Evolutionary conservation across 1,284 basidiomycete genomes (phyloP).

Genomic region (Trametes sp.): DNA sequence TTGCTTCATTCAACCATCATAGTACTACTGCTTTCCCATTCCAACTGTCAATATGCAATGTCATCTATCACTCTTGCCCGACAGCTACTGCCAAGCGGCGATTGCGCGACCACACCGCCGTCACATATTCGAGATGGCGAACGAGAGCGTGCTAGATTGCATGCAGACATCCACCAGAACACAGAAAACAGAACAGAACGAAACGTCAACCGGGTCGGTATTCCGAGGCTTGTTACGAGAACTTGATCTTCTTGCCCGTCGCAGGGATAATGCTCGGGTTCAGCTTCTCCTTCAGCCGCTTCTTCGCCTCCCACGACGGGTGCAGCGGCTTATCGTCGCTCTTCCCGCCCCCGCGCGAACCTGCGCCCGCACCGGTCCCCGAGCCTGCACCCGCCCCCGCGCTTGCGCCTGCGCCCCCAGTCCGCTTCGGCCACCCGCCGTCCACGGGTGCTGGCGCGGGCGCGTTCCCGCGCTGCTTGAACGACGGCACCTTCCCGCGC

Average conservation of each 20-base stretch:
- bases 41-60: no score
- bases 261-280: conserved; percentile 61
- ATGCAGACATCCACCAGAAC: no score
- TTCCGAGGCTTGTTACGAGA: conserved; percentile 42
- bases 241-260: conserved; percentile 74
- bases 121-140: not conserved
- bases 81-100: not conserved
- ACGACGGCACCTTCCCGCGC: not conserved
- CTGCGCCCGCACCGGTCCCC: not conserved
- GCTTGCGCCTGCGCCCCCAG: conserved; percentile 5
- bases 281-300: conserved; percentile 73
- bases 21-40: not conserved
- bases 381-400: conserved; percentile 1
- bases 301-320: conserved; percentile 95
- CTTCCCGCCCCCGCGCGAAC: conserved; percentile 23
- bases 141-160: not conserved
- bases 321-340: conserved; percentile 64
- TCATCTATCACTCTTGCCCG: no score
- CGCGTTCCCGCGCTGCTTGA: not conserved
- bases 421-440: conserved; percentile 18
- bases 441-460: conserved; percentile 15
- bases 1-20: conserved; percentile 4
- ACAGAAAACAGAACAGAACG: no score
- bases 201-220: not conserved
- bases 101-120: not conserved